Percentiles rank a stretch among this genome's conserved stretches.
Conservation (phyloP, 805 yeast genomes). For the Wickerhamiella hasegawae region DNA sequence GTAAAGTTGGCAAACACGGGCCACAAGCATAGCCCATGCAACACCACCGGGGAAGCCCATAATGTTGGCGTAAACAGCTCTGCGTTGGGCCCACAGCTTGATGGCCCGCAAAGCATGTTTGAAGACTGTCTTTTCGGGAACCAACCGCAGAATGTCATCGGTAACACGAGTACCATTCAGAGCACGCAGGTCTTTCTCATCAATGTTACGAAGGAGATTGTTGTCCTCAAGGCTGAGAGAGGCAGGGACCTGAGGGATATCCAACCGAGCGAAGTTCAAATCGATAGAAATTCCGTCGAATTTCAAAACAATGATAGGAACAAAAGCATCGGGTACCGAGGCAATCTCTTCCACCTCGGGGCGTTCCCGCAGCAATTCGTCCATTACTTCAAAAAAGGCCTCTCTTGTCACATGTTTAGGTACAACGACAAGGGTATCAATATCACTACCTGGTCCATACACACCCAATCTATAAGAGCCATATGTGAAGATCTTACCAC, state of each 20-base stretch:
- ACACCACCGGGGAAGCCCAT: constrained; percentile 99
- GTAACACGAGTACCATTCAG: constrained; percentile 95
- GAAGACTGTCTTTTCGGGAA: constrained; percentile 86
- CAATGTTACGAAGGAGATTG: constrained; percentile 68
- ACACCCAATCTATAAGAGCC: constrained; percentile 94
- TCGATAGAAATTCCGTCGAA: constrained; percentile 89
- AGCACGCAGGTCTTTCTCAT: constrained; percentile 80
- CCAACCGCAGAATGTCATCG: constrained; percentile 76
- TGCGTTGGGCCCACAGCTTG: constrained; percentile 90
- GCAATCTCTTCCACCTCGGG: constrained; percentile 82
- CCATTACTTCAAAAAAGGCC: constrained; percentile 77
- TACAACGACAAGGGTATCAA: constrained; percentile 89
- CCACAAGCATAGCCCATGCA: constrained; percentile 99
- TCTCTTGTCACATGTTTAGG: constrained; percentile 90
- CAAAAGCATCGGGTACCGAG: constrained; percentile 92
- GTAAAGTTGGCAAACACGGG: constrained; percentile 87
- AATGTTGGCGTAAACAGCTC: constrained; percentile 87
- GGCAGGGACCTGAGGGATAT: constrained; percentile 68
- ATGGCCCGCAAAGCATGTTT: constrained; percentile 84
- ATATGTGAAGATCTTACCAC: constrained; percentile 92
- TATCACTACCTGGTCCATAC: constrained; percentile 96
- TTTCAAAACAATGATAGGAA: constrained; percentile 86
- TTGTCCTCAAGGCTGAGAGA: constrained; percentile 69
- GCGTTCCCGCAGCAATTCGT: constrained; percentile 46
- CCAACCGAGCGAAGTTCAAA: constrained; percentile 68